Evolutionary conservation across 2,329 filamentous ascomycete species (phyloP).

Genomic region (Cladosporium colombiae): DNA sequence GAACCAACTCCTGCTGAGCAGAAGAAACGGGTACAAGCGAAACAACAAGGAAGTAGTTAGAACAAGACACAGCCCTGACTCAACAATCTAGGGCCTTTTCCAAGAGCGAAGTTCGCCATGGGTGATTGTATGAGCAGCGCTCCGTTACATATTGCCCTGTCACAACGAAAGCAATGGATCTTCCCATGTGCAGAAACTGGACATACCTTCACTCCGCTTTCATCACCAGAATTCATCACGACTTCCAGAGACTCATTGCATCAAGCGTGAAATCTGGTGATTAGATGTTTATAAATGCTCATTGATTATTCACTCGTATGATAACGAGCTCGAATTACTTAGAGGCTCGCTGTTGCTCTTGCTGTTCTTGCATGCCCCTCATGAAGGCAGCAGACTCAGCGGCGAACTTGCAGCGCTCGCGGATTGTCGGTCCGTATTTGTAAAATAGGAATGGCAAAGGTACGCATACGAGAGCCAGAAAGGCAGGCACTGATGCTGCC

Average conservation of each 20-base stretch:
- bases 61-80: background rate
- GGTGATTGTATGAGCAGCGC: background rate
- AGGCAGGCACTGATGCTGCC: slow-evolving; percentile 72
- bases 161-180: background rate
- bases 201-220: too few species aligned
- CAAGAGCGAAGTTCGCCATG: background rate
- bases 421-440: slow-evolving; percentile 66
- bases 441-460: slow-evolving; percentile 77
- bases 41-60: background rate
- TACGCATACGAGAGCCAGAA: slow-evolving; percentile 71
- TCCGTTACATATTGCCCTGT: too few species aligned
- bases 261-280: background rate
- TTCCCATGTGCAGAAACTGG: background rate
- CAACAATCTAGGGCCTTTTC: background rate
- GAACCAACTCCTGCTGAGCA: background rate
- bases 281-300: background rate
- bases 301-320: background rate
- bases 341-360: background rate
- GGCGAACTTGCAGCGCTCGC: slow-evolving; percentile 69
- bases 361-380: slow-evolving; percentile 45
- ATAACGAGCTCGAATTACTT: background rate
- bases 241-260: background rate
- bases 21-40: background rate
- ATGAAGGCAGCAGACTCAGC: slow-evolving; percentile 60
- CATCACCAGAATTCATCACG: too few species aligned